Evolutionary conservation across 106 monocot genomes (phyloP), one percentile per base, ranked within the genome.

Genomic region (Amphibolis antarctica): DNA sequence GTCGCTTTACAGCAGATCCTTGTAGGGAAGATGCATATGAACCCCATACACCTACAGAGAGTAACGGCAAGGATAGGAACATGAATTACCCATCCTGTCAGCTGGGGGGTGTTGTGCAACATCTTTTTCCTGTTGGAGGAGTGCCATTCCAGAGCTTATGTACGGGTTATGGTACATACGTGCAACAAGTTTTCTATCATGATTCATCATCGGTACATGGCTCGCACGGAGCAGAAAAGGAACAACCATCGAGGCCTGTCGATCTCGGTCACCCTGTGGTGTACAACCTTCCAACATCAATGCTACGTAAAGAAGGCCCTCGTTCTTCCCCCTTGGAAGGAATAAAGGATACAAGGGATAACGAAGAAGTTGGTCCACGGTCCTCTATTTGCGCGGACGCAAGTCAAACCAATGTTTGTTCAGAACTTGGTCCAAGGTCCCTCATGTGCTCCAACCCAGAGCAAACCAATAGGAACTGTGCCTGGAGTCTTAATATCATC

Each of bases 41-140:
- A 47, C 44, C 45, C 20, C 60, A 62, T 65, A 17, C 42, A 43
- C 69, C 68, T 27, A 48, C 46, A 23, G 51, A 54, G 18, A 54
- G 71, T 44, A 64, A 19, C 44, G 60, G 71, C 31, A 64, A 19
- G 31, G 60, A 15, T 50, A 44, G 4, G 10, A 61, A 50, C 9
- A 1, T 22, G 10, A 5, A 28, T 47, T 50, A 26, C 55, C 78
- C 69, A 48, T 63, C 51, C 27, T 48, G 63, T 31, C 85, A 75
- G 36, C 61, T 66, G 58, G 80, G 29, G 82, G 80, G 29, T 62
- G 73, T 83, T 53, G 77, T 85, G 15, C 53, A 81, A 31, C 19
- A 88, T 51, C 83, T 79, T 26, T 52, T 81, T 60, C 76, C 79
- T 60, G 66, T 78, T 51, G 65, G 82, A 43, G 57, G 82, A 65